A percentile compares a stretch with the other conserved stretches of the same genome.
These are phyloP conservation scores for Pichia sp. DNA, from an alignment of 1,139 yeast genomes.

Conservation along the genomic window DNA sequence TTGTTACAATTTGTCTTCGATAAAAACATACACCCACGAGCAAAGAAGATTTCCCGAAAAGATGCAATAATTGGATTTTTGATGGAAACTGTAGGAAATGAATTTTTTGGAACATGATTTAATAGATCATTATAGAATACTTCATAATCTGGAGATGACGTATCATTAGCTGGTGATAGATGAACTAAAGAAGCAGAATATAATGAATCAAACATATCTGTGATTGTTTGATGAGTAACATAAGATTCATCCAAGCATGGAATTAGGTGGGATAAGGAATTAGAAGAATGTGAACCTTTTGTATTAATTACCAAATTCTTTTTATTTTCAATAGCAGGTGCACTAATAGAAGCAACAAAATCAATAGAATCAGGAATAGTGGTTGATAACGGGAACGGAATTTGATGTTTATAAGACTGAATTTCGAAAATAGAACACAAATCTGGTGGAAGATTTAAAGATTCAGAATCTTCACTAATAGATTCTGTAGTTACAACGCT, in stretches of 20 bases:
- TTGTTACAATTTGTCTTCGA: constrained; percentile 26
- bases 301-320: neutral
- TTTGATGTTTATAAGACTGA: constrained; percentile 19
- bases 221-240: constrained; percentile 16
- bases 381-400: constrained; percentile 9
- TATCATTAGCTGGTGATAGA: neutral
- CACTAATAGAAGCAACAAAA: constrained; percentile 6
- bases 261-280: neutral
- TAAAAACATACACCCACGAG: constrained; percentile 36
- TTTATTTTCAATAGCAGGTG: neutral
- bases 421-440: constrained; percentile 25
- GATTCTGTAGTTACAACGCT: too few species aligned
- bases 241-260: constrained; percentile 4
- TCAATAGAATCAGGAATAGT: constrained; percentile 14
- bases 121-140: constrained; percentile 27
- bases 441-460: constrained; percentile 21
- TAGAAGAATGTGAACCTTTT: neutral
- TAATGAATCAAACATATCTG: constrained; percentile 23
- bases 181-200: constrained; percentile 3
- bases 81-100: constrained; percentile 5
- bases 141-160: constrained; percentile 5
- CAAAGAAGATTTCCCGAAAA: constrained; percentile 32
- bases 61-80: constrained; percentile 24
- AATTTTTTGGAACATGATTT: constrained; percentile 11
- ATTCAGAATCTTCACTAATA: neutral